Base-by-base conservation (phyloP, 805 yeast genomes). In the Kodamaea laetipori region DNA sequence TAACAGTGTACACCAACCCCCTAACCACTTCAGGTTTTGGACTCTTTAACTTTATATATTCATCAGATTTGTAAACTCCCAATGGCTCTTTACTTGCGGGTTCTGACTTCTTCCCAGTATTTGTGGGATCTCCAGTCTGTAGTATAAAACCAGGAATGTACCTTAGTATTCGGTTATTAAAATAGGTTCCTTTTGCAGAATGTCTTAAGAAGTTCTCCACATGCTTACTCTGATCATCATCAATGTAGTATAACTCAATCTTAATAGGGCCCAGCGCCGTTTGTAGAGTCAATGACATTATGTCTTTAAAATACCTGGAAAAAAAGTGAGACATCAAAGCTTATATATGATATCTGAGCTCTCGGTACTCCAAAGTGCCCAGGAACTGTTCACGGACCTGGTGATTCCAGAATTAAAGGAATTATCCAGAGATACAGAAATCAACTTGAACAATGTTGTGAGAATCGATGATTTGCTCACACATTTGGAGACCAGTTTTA, bases 391-490 rank as follows among this genome's bases (percentile, higher is more conserved):
- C 15, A 41, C 53, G 2, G 61, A 61, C 33, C 56, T 40, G 52
- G 44, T 57, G 19, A 43, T 62, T 5, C 58, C 57, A 5, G 66
- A 61, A 32, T 45, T 56, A 15, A 27, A 40, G 27, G 37, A 37
- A 10, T 18, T 46, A 6, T 21, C 24, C 17, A 37, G 41, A n/a
- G 40, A 41, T 5, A 16, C 36, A 13, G 23, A 21, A 19, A 16
- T 55, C 35, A 61, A 65, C 38, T 50, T 66, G 43, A 57, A 58
- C 45, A 61, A 60, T 38, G 47, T 57, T 11, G 46, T 54, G 21
- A 64, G 61, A 41, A 50, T 66, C 41, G 68, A 66, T 41, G 53
- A 52, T 25, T 49, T 66, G 24, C 53, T 67, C 21, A 48, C 47
- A 12, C 58, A 57, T 36, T 44, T 63, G 25, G 72, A 66, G 37